Evolutionary conservation across 345 rosid genomes (phyloP).

Genomic region (Gossypium raimondii): DNA sequence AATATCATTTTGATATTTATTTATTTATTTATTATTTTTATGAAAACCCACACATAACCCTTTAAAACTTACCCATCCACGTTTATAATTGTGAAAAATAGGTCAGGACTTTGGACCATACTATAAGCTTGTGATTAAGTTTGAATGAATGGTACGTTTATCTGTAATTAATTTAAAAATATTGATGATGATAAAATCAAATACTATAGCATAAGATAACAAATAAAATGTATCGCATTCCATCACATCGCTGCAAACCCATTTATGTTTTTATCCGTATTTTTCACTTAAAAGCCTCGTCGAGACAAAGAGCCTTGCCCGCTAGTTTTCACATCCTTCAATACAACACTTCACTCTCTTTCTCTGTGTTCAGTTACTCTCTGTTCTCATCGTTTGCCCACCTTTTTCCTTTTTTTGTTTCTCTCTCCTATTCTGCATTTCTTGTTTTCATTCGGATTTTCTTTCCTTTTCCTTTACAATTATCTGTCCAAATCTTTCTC

Average conservation of each 20-base stretch:
- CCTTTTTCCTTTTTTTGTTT: neutral
- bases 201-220: too few species aligned
- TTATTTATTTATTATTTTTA: too few species aligned
- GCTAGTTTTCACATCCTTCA: neutral
- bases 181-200: rapidly evolving
- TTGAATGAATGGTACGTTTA: rapidly evolving
- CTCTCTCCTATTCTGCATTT: slow-evolving; percentile 48
- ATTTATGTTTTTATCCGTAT: neutral
- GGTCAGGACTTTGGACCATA: too few species aligned
- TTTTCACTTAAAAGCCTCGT: neutral
- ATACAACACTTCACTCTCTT: neutral
- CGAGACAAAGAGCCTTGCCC: neutral
- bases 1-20: too few species aligned
- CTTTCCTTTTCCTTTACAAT: neutral
- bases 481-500: slow-evolving; percentile 9
- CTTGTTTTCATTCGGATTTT: slow-evolving; percentile 46
- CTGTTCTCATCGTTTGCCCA: neutral
- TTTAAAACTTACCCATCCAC: too few species aligned
- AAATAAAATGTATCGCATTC: rapidly evolving
- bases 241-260: rapidly evolving
- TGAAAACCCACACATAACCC: too few species aligned
- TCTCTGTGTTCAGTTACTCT: neutral
- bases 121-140: too few species aligned
- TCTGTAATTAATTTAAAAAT: too few species aligned
- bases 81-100: too few species aligned